Evolutionary conservation across 768 basidiomycete genomes (phyloP).

Genomic region (Pisolithus sp.): DNA sequence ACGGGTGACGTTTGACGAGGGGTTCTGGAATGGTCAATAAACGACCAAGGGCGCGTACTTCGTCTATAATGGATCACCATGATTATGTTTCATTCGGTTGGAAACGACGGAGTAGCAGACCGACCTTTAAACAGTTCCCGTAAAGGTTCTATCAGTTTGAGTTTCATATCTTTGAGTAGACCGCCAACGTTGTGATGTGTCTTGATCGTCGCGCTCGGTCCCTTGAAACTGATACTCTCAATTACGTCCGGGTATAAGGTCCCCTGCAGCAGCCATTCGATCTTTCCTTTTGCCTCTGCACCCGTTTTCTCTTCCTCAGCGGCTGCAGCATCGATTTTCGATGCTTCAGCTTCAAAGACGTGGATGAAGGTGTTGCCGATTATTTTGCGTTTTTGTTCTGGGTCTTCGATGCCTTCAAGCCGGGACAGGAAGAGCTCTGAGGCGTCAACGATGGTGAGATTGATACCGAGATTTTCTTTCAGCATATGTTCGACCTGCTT

Average conservation of each 20-base stretch:
- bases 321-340: slow-evolving; percentile 68
- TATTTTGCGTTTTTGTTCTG: slow-evolving; percentile 94
- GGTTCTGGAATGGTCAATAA: slow-evolving; percentile 87
- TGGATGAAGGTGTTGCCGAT: slow-evolving; percentile 99
- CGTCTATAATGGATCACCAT: slow-evolving; percentile 49
- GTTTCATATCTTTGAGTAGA: slow-evolving; percentile 92
- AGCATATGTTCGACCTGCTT: slow-evolving; percentile 91
- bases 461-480: slow-evolving; percentile 88
- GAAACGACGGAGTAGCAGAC: slow-evolving; percentile 9
- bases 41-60: slow-evolving; percentile 89
- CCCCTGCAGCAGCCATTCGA: slow-evolving; percentile 96
- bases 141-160: slow-evolving; percentile 96
- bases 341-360: slow-evolving; percentile 89
- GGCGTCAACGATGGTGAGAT: slow-evolving; percentile 92
- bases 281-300: slow-evolving; percentile 74
- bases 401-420: slow-evolving; percentile 90
- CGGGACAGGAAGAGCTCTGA: slow-evolving; percentile 88
- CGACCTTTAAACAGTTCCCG: slow-evolving; percentile 97
- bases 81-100: neutral
- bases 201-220: slow-evolving; percentile 98
- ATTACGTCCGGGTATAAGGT: slow-evolving; percentile 99
- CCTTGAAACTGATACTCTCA: slow-evolving; percentile 99
- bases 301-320: slow-evolving; percentile 73
- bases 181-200: slow-evolving; percentile 99
- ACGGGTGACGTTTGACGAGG: slow-evolving; percentile 94